phyloP scores from a whole-genome alignment of 2,329 filamentous ascomycete species.

The Fusarium verrucosum region DNA sequence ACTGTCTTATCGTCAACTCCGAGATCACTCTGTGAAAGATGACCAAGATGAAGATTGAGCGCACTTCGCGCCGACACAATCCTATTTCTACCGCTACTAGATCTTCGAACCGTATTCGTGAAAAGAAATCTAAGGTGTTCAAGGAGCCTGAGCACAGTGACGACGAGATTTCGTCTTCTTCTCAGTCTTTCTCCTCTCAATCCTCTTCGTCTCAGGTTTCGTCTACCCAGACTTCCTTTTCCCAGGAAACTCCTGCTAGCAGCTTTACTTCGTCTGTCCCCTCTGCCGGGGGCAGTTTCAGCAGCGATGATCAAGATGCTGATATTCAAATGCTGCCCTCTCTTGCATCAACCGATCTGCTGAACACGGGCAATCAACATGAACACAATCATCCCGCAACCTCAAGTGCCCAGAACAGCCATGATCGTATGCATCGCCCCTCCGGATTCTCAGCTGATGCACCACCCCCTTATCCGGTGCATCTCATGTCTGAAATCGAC shows the following conservation, averaged over 20 bases:
- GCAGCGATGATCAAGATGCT: not conserved
- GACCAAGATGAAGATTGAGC: conserved; percentile 3
- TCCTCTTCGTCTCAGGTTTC: too few species aligned
- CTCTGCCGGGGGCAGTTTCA: not conserved
- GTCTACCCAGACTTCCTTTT: not conserved
- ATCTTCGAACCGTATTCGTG: not conserved
- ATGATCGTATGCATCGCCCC: not conserved
- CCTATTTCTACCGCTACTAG: not conserved
- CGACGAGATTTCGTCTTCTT: not conserved
- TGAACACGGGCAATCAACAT: not conserved
- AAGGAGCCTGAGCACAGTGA: not conserved
- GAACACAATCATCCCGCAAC: too few species aligned
- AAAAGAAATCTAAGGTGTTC: not conserved
- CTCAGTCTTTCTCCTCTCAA: too few species aligned
- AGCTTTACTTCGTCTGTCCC: not conserved
- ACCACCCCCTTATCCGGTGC: not conserved
- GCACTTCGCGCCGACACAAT: not conserved
- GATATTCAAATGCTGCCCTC: not conserved
- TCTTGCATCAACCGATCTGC: conserved; percentile 2
- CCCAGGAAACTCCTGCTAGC: not conserved
- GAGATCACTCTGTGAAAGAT: conserved; percentile 6
- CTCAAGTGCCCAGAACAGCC: too few species aligned
- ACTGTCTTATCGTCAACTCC: not conserved
- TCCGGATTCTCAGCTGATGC: not conserved
- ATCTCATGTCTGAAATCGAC: not conserved